These are phyloP conservation scores for Suillus bovinus DNA, from an alignment of 768 basidiomycete genomes.

Conservation along the genomic window DNA sequence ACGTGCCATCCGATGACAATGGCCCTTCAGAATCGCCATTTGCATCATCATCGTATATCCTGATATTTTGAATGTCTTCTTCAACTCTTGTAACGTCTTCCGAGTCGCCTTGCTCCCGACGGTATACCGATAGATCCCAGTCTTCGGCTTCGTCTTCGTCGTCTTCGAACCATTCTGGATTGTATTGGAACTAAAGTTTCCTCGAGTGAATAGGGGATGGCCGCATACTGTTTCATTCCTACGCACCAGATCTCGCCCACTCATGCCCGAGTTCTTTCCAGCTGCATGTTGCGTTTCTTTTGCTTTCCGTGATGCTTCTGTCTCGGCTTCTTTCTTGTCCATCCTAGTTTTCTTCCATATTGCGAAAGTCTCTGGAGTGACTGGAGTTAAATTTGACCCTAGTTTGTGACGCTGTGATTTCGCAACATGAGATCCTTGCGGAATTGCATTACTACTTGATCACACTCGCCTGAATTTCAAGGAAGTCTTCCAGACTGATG, in stretches of 20 bases:
- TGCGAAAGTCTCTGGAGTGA: conserved; percentile 89
- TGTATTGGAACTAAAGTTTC: conserved; percentile 80
- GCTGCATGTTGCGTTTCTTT: conserved; percentile 82
- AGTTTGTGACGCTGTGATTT: conserved; percentile 85
- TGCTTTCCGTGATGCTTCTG: conserved; percentile 75
- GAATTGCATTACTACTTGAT: background rate
- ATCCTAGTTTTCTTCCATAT: conserved; percentile 93
- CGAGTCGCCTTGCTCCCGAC: conserved; percentile 34
- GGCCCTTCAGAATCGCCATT: conserved; percentile 7
- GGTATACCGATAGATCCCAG: conserved; percentile 59
- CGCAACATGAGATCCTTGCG: conserved; percentile 8
- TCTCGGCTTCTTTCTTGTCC: conserved; percentile 93
- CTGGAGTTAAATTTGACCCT: conserved; percentile 85
- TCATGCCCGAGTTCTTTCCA: conserved; percentile 92
- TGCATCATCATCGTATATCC: conserved; percentile 21
- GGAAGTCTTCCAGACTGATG: conserved; percentile 94
- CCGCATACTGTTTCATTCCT: conserved; percentile 3
- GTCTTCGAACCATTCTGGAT: conserved; percentile 92
- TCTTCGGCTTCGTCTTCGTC: conserved; percentile 52
- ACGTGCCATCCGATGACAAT: background rate
- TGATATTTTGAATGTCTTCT: conserved; percentile 16
- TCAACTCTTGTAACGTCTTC: conserved; percentile 36
- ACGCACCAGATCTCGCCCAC: conserved; percentile 88
- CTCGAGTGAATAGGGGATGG: conserved; percentile 11
- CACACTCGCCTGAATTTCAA: conserved; percentile 86